These are phyloP conservation scores for Penicillium riverlandense DNA, from an alignment of 495 filamentous ascomycete species.

Conservation along the genomic window DNA sequence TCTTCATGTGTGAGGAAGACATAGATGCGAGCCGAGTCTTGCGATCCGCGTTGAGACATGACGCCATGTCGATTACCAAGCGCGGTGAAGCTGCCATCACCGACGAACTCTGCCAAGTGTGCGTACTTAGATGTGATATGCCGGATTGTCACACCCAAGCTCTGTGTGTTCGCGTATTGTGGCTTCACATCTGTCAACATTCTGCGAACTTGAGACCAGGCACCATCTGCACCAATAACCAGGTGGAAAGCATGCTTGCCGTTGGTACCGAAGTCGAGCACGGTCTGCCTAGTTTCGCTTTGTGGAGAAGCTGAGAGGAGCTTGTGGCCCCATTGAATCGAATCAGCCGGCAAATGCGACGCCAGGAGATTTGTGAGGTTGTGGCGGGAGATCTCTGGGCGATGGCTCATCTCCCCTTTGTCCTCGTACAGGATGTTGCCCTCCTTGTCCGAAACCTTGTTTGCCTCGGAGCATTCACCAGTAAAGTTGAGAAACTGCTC, in stretches of 20 bases:
- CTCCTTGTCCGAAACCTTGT: slow-evolving; percentile 26
- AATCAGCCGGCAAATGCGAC: slow-evolving; percentile 22
- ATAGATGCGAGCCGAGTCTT: slow-evolving; percentile 35
- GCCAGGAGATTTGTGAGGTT: slow-evolving; percentile 33
- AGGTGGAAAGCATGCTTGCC: slow-evolving; percentile 36
- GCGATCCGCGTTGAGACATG: slow-evolving; percentile 25
- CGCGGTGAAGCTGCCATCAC: slow-evolving; percentile 13
- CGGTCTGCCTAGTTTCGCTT: slow-evolving; percentile 3
- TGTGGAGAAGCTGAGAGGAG: slow-evolving; percentile 9
- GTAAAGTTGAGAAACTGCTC: slow-evolving; percentile 34
- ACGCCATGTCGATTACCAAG: slow-evolving; percentile 23
- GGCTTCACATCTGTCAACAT: slow-evolving; percentile 41
- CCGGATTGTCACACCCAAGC: slow-evolving; percentile 12
- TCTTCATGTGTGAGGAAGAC: slow-evolving; percentile 23
- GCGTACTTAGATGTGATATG: slow-evolving; percentile 18
- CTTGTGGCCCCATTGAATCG: slow-evolving; percentile 41
- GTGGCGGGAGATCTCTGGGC: slow-evolving; percentile 42
- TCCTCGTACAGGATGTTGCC: slow-evolving; percentile 28
- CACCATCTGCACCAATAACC: slow-evolving; percentile 57
- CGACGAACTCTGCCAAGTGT: slow-evolving; percentile 17
- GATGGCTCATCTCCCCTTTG: slow-evolving; percentile 11
- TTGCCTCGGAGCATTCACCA: slow-evolving; percentile 26
- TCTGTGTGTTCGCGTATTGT: slow-evolving; percentile 37
- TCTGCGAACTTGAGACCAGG: slow-evolving; percentile 48
- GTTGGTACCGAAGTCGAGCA: slow-evolving; percentile 26